A percentile compares a stretch with the other conserved stretches of the same genome.
Conservation (phyloP, 1,284 basidiomycete genomes). For the Irpex sp. region DNA sequence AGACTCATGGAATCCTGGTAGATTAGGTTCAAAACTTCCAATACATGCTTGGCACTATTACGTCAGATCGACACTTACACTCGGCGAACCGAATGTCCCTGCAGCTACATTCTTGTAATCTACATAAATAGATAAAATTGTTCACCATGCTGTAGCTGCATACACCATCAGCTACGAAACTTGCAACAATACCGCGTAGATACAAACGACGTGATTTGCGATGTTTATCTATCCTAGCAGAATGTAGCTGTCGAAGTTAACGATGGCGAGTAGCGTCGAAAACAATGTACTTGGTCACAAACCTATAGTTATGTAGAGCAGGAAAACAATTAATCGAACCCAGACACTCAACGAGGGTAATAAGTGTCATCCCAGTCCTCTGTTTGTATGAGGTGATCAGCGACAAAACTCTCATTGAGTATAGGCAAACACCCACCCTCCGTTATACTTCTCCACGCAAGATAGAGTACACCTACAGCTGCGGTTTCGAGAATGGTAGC, state of each 20-base stretch:
- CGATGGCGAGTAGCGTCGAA: neutral
- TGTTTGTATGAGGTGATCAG: constrained; percentile 10
- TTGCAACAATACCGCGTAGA: too few relatives aligned
- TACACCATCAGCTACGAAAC: too few relatives aligned
- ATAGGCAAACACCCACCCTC: constrained; percentile 56
- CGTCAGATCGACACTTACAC: neutral
- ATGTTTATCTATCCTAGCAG: neutral
- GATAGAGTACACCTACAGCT: constrained; percentile 63
- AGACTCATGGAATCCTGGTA: neutral
- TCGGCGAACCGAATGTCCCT: neutral
- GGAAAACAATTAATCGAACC: neutral
- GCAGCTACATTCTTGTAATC: too few relatives aligned
- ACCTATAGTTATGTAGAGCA: neutral
- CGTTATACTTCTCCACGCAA: constrained; percentile 82
- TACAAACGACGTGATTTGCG: neutral
- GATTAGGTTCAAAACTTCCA: neutral
- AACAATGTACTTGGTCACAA: neutral
- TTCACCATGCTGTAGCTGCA: too few relatives aligned
- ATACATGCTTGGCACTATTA: neutral
- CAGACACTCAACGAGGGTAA: constrained; percentile 17
- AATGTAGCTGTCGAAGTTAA: neutral
- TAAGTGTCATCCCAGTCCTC: constrained; percentile 36
- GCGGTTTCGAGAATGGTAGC: constrained; percentile 76
- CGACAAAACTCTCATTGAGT: neutral
- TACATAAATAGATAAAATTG: too few relatives aligned